phyloP scores from a whole-genome alignment of 2,329 filamentous ascomycete genomes.

The Colletotrichum agaves region DNA sequence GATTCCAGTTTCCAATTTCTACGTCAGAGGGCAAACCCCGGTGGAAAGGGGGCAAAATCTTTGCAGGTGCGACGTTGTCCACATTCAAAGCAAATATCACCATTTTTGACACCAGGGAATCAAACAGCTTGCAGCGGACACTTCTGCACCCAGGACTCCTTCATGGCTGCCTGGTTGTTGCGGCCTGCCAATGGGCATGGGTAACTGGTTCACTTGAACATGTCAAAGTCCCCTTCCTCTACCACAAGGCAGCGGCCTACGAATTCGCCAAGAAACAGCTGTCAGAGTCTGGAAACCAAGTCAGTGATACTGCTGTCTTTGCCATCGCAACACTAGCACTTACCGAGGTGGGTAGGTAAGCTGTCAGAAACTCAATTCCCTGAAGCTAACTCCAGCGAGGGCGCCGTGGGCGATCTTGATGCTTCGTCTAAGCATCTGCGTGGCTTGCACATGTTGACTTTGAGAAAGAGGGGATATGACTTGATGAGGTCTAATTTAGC shows the following conservation, averaged over 20 bases:
- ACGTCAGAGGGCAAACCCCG: slow-evolving; percentile 53
- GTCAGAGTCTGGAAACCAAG: slow-evolving; percentile 48
- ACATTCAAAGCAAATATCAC: background rate
- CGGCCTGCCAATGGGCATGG: slow-evolving; percentile 59
- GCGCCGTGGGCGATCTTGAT: slow-evolving; percentile 55
- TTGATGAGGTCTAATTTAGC: slow-evolving; percentile 48
- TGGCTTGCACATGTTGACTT: slow-evolving; percentile 48
- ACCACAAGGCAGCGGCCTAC: slow-evolving; percentile 59
- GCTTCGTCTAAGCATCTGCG: slow-evolving; percentile 56
- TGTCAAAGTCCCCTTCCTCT: slow-evolving; percentile 56
- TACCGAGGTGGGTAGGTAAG: slow-evolving; percentile 50
- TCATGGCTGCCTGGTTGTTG: slow-evolving; percentile 57
- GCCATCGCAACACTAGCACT: slow-evolving; percentile 57
- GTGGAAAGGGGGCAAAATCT: slow-evolving; percentile 49
- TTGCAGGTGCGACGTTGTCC: slow-evolving; percentile 45
- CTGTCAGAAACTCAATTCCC: background rate
- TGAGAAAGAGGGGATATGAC: slow-evolving; percentile 41
- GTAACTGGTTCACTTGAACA: slow-evolving; percentile 56
- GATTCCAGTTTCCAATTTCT: slow-evolving; percentile 51
- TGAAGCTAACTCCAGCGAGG: slow-evolving; percentile 42
- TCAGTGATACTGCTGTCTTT: slow-evolving; percentile 55
- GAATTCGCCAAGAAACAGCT: slow-evolving; percentile 57
- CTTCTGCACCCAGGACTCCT: slow-evolving; percentile 57
- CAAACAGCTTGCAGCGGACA: slow-evolving; percentile 53
- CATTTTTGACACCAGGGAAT: slow-evolving; percentile 30